Evolutionary conservation across 495 filamentous ascomycete genomes (phyloP), one percentile per base, ranked within the genome.

Genomic region (Penicillium verhagenii): DNA sequence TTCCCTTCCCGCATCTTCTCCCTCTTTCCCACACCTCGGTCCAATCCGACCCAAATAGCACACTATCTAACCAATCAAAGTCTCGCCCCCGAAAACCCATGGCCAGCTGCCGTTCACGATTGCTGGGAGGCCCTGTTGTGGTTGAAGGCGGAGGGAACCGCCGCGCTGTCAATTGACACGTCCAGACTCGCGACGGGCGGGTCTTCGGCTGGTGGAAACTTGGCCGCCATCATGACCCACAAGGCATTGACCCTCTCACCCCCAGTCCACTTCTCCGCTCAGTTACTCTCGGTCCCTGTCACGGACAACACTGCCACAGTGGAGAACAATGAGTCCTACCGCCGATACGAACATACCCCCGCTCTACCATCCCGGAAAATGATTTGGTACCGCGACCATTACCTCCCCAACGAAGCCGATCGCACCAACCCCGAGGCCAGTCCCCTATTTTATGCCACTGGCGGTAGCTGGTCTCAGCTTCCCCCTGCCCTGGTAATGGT

Each of bases 331-430:
- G 59, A 60, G 18, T 75, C 78, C 13, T 84, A 78, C 67, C 71
- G 67, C 24, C 70, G 68, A 18, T 81, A 81, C 57, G 69, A 82
- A 53, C 66, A 73, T 53, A 72, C 74, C 1, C 72, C 78, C 0
- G 81, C 79, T 1, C 65, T 84, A 2, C 77, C 79, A 0, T 77
- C 80, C 0, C 64, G 59, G 5, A 84, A 83, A 59, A 84, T 84
- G 80, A 59, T 80, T 46, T 84, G 81, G 81, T 84, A 82, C 54
- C 72, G 81, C 16, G 63, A 74, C 4, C 80, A 83, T 54, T 84
- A 84, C 57, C 68, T 84, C 0, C 81, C 81, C 1, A 69, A 79
- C 14, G 45, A 65, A 5, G 57, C 55, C 6, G 71, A 78, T 39
- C 72, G 77, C 65, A 63, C 57, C 4, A 66, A 82, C 46, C 79